A percentile compares a stretch with the other conserved stretches of the same genome.
These are phyloP conservation scores for Aspergillus campestris DNA, from an alignment of 495 filamentous ascomycete genomes.

Conservation along the genomic window DNA sequence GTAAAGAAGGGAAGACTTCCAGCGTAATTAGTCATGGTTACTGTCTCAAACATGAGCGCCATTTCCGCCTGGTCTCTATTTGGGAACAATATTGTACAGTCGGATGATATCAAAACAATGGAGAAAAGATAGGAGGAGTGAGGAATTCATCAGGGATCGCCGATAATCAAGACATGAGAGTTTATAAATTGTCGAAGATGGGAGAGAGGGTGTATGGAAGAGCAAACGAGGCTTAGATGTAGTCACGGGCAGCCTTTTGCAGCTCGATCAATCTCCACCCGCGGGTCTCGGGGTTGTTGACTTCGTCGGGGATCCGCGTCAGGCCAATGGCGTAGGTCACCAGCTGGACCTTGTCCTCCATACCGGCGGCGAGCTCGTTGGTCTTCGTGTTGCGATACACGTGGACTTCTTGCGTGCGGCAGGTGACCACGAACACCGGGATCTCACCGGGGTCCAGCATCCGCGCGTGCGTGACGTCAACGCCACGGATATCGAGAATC, in stretches of 20 bases:
- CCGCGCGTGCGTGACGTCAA: conserved; percentile 81
- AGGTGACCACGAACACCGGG: conserved; percentile 93
- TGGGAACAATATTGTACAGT: conserved; percentile 37
- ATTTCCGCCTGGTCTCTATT: conserved; percentile 32
- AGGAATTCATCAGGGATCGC: conserved; percentile 7
- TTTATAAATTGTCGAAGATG: conserved; percentile 4
- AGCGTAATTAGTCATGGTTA: conserved; percentile 18
- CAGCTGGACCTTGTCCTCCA: conserved; percentile 97
- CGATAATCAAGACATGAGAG: conserved; percentile 10
- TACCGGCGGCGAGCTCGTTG: conserved; percentile 83
- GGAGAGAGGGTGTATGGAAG: conserved; percentile 1
- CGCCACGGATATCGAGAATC: conserved; percentile 88
- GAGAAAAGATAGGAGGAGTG: conserved; percentile 13
- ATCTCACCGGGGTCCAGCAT: conserved; percentile 96
- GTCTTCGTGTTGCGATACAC: conserved; percentile 91
- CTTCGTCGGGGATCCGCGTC: conserved; percentile 86
- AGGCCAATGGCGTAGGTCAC: conserved; percentile 97
- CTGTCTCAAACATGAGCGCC: conserved; percentile 28
- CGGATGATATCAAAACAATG: conserved; percentile 23
- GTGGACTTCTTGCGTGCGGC: conserved; percentile 95
- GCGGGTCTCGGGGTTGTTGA: conserved; percentile 90
- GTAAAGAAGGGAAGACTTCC: conserved; percentile 10
- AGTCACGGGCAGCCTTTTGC: conserved; percentile 96
- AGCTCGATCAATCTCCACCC: conserved; percentile 97
- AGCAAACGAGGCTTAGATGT: conserved; percentile 49